A percentile compares a stretch with the other conserved stretches of the same genome.
These are phyloP conservation scores for Coniochaeta ligniaria DNA, from an alignment of 2,329 filamentous ascomycete species.

Conservation along the genomic window DNA sequence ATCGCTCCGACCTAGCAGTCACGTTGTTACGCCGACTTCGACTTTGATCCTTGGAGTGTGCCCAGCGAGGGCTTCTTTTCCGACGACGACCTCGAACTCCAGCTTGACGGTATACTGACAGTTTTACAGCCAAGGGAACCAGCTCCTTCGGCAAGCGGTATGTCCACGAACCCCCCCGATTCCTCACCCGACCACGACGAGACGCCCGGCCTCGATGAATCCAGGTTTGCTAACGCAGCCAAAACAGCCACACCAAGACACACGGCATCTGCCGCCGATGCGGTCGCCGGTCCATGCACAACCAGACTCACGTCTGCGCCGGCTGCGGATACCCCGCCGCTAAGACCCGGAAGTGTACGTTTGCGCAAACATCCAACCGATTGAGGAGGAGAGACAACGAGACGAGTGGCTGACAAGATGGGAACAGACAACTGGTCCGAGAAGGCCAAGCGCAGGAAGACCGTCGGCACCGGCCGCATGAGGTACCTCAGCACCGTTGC, in stretches of 20 bases:
- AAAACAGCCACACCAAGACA: constrained; percentile 85
- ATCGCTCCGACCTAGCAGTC: not conserved
- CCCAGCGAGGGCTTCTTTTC: not conserved
- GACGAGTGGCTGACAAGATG: constrained; percentile 11
- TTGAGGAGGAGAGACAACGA: not conserved
- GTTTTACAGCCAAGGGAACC: constrained; percentile 46
- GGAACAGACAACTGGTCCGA: constrained; percentile 96
- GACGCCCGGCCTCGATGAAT: constrained; percentile 4
- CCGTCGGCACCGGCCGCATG: constrained; percentile 93
- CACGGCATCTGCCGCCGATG: constrained; percentile 98
- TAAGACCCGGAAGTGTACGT: constrained; percentile 98
- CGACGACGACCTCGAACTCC: not conserved
- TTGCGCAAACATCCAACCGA: not conserved
- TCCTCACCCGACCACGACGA: not conserved
- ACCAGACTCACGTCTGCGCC: constrained; percentile 98
- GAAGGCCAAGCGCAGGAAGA: constrained; percentile 99
- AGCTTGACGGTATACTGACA: constrained; percentile 16
- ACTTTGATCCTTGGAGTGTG: not conserved
- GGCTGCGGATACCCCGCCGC: constrained; percentile 94
- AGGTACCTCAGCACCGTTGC: constrained; percentile 88
- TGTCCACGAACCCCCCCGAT: constrained; percentile 5
- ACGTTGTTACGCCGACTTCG: not conserved
- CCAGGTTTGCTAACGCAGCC: not conserved
- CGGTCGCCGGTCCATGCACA: constrained; percentile 95
- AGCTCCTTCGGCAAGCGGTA: constrained; percentile 47